Percentiles rank a stretch among this genome's conserved stretches.
These are phyloP conservation scores for Ballota nigra DNA, from an alignment of 257 asterid genomes.

Conservation along the genomic window DNA sequence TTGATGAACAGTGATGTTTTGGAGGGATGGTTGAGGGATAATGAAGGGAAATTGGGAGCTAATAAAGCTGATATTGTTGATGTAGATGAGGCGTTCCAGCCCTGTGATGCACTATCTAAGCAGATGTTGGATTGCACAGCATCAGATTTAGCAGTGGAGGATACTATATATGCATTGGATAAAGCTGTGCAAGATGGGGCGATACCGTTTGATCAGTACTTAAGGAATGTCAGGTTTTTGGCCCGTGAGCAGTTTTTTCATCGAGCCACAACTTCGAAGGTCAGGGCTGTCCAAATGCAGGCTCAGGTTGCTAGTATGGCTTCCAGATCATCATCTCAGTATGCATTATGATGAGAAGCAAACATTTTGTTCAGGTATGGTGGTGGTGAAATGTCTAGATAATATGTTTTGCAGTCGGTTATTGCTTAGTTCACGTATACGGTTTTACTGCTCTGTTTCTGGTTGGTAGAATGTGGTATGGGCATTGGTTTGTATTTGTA, in stretches of 20 bases:
- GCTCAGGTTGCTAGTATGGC: slow-evolving; percentile 95
- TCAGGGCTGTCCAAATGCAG: slow-evolving; percentile 91
- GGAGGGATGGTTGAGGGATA: slow-evolving; percentile 83
- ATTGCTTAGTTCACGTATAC: slow-evolving; percentile 24
- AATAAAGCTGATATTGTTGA: slow-evolving; percentile 33
- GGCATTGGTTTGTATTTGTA: slow-evolving; percentile 23
- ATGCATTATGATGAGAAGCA: slow-evolving; percentile 26
- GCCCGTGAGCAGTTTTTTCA: slow-evolving; percentile 89
- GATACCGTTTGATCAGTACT: slow-evolving; percentile 78
- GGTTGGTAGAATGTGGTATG: slow-evolving; percentile 16
- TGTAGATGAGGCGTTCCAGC: slow-evolving; percentile 68
- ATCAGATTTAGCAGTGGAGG: slow-evolving; percentile 82
- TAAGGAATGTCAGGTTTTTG: slow-evolving; percentile 80
- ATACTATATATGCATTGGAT: slow-evolving; percentile 77
- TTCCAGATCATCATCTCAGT: slow-evolving; percentile 56
- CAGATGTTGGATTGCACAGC: slow-evolving; percentile 84
- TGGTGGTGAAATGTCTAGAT: slow-evolving; percentile 17
- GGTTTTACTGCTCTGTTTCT: slow-evolving; percentile 11
- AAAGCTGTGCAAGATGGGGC: slow-evolving; percentile 86
- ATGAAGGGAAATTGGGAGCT: slow-evolving; percentile 51
- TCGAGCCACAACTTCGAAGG: slow-evolving; percentile 79
- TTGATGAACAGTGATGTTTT: slow-evolving; percentile 71
- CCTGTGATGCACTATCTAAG: slow-evolving; percentile 65
- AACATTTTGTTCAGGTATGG: slow-evolving; percentile 14
- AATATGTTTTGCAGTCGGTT: slow-evolving; percentile 4